Percentiles rank a stretch among this genome's conserved stretches.
phyloP scores from a whole-genome alignment of 768 basidiomycete species.

The Tephrocybe sp. region DNA sequence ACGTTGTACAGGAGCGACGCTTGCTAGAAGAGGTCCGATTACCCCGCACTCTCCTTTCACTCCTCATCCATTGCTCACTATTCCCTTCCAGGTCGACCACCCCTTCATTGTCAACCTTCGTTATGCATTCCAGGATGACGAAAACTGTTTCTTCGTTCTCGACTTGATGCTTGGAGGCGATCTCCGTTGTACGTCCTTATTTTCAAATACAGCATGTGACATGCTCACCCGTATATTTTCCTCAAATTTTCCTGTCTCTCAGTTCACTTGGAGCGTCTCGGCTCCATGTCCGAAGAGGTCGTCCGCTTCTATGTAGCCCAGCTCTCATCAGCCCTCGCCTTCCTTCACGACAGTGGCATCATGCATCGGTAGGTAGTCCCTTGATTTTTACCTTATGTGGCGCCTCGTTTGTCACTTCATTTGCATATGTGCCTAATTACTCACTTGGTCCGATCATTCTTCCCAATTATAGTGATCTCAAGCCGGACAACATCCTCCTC shows the following conservation, averaged over 20 bases:
- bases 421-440: slow-evolving; percentile 16
- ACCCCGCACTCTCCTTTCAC: not conserved
- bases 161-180: slow-evolving; percentile 98
- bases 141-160: slow-evolving; percentile 97
- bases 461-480: slow-evolving; percentile 69
- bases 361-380: slow-evolving; percentile 82
- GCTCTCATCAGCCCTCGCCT: slow-evolving; percentile 82
- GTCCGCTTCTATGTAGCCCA: slow-evolving; percentile 91
- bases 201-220: not conserved
- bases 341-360: slow-evolving; percentile 89
- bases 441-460: slow-evolving; percentile 4
- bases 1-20: slow-evolving; percentile 94
- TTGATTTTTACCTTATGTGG: slow-evolving; percentile 16
- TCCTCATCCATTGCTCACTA: slow-evolving; percentile 14
- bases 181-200: slow-evolving; percentile 69
- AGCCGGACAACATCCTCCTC: slow-evolving; percentile 96
- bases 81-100: slow-evolving; percentile 74
- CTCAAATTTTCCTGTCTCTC: slow-evolving; percentile 12
- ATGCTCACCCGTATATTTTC: slow-evolving; percentile 6
- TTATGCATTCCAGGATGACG: slow-evolving; percentile 97
- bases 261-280: slow-evolving; percentile 86
- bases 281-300: slow-evolving; percentile 67
- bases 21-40: slow-evolving; percentile 85
- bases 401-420: slow-evolving; percentile 19
- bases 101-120: slow-evolving; percentile 93